These are phyloP conservation scores for Pseudoperonospora humuli DNA, from an alignment of 352 stramenopile genomes.

Conservation along the genomic window DNA sequence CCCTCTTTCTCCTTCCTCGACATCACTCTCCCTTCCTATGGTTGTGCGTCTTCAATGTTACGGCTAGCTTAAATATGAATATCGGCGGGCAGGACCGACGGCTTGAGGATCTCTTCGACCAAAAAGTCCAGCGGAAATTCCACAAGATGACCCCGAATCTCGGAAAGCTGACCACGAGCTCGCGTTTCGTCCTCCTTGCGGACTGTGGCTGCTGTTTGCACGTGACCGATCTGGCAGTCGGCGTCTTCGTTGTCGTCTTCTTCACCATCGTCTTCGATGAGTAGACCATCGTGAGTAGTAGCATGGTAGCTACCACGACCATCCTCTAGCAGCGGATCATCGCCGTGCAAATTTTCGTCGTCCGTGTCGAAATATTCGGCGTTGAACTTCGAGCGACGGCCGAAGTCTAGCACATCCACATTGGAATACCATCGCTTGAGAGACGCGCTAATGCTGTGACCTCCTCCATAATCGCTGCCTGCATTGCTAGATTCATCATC, in stretches of 20 bases:
- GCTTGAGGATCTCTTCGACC: constrained; percentile 76
- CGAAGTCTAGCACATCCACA: constrained; percentile 62
- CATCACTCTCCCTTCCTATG: constrained; percentile 1
- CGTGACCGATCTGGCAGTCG: constrained; percentile 76
- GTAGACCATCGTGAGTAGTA: constrained; percentile 18
- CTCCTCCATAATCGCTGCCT: constrained; percentile 42
- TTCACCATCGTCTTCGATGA: constrained; percentile 21
- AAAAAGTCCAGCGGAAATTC: constrained; percentile 83
- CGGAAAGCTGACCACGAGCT: constrained; percentile 60
- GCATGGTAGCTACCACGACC: constrained; percentile 35
- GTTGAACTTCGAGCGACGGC: constrained; percentile 67
- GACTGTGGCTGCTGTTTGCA: constrained; percentile 78
- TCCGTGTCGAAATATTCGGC: constrained; percentile 72
- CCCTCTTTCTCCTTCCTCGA: neutral
- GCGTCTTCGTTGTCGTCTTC: constrained; percentile 30
- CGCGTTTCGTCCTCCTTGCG: constrained; percentile 67
- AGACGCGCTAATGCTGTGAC: constrained; percentile 42
- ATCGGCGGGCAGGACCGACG: constrained; percentile 69
- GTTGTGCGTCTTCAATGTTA: constrained; percentile 6
- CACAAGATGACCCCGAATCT: constrained; percentile 80
- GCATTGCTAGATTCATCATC: constrained; percentile 33
- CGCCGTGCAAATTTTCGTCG: constrained; percentile 35
- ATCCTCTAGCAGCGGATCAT: constrained; percentile 59
- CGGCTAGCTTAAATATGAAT: constrained; percentile 77
- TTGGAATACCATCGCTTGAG: constrained; percentile 72